phyloP scores from a whole-genome alignment of 2,329 filamentous ascomycete species.

The Pestalotiopsis sp. region DNA sequence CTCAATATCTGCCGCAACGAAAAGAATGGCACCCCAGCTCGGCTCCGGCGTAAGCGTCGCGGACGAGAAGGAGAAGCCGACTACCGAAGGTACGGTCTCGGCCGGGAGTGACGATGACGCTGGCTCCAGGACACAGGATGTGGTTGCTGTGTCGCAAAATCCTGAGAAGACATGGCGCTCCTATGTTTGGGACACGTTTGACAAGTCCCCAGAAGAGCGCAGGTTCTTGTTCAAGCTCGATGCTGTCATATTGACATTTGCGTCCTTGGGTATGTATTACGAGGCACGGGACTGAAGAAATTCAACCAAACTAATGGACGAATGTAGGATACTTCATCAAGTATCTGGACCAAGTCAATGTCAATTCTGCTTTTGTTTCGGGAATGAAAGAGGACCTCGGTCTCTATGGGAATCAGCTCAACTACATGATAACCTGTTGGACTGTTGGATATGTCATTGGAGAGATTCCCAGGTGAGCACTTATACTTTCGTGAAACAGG shows the following conservation, averaged over 20 bases:
- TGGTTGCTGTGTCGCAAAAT: conserved; percentile 20
- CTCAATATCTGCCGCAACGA: not conserved
- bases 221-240: conserved; percentile 46
- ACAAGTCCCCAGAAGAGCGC: conserved; percentile 42
- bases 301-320: not conserved
- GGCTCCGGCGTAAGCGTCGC: not conserved
- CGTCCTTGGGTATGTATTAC: conserved; percentile 31
- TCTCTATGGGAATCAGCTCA: conserved; percentile 43
- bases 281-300: not conserved
- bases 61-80: conserved; percentile 12
- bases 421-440: conserved; percentile 33
- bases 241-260: conserved; percentile 41
- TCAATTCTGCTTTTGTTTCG: conserved; percentile 46
- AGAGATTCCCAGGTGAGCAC: conserved; percentile 30
- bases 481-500: not conserved
- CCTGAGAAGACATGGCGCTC: conserved; percentile 47
- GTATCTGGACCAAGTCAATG: conserved; percentile 33
- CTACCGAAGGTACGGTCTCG: not conserved
- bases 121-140: not conserved
- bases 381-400: conserved; percentile 47
- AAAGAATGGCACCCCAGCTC: not conserved
- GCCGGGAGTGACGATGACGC: not conserved
- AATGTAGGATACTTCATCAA: conserved; percentile 38
- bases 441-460: conserved; percentile 34
- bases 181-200: conserved; percentile 52